Conservation (phyloP, 257 asterid genomes). For the Gentiana dahurica region DNA sequence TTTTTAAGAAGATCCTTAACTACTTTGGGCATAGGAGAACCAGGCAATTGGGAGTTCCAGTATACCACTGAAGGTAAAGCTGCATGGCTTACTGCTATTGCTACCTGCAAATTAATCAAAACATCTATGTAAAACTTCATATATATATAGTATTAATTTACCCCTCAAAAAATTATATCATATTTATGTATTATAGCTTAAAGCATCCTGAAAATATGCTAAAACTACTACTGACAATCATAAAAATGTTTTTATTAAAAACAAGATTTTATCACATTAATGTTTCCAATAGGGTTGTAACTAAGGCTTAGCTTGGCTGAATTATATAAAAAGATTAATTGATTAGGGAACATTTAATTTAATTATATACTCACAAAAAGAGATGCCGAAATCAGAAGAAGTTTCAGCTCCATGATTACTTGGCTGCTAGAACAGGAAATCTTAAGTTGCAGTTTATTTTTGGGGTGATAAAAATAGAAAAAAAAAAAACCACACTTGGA, state of each 20-base stretch:
- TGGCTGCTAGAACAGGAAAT: not conserved
- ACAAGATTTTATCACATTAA: too few relatives aligned
- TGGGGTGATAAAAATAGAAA: too few relatives aligned
- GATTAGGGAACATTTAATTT: too few relatives aligned
- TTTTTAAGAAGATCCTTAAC: constrained; percentile 44
- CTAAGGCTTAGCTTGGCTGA: too few relatives aligned
- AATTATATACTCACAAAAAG: constrained; percentile 48
- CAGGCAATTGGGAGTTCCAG: constrained; percentile 67
- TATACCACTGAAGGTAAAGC: constrained; percentile 44
- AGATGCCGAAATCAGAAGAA: constrained; percentile 30
- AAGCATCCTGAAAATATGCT: too few relatives aligned
- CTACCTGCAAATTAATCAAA: constrained; percentile 25
- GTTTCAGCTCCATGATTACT: constrained; percentile 38
- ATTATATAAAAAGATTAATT: too few relatives aligned
- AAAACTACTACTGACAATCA: too few relatives aligned
- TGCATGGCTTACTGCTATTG: constrained; percentile 49
- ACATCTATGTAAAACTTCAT: not conserved
- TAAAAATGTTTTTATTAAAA: not conserved
- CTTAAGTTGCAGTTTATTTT: not conserved
- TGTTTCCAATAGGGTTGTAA: too few relatives aligned
- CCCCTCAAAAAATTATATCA: too few relatives aligned
- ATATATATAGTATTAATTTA: not conserved
- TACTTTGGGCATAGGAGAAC: constrained; percentile 63
- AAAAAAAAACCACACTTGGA: not conserved
- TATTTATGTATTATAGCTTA: too few relatives aligned